phyloP scores from a whole-genome alignment of 257 asterid species.

The Solanum sparsipilum region DNA sequence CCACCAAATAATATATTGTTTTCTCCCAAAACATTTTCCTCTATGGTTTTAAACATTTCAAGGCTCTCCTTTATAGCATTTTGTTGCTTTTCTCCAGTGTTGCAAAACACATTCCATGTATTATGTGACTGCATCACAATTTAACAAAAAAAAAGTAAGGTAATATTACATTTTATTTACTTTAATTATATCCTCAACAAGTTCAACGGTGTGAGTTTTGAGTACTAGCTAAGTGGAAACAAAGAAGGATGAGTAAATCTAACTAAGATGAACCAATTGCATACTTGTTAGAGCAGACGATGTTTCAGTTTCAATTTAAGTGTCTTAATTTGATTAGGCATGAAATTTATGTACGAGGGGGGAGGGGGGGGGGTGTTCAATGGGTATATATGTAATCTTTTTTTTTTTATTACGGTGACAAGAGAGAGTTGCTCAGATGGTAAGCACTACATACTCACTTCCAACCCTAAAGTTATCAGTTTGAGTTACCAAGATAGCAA shows the following conservation, averaged over 20 bases:
- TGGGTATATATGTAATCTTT: no score
- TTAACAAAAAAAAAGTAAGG: neutral
- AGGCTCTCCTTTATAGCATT: neutral
- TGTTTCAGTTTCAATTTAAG: neutral
- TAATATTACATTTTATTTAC: neutral
- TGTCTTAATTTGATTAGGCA: neutral
- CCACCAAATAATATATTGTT: neutral
- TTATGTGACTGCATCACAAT: neutral
- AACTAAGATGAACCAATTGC: neutral
- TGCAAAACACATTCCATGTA: neutral
- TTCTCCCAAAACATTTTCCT: neutral
- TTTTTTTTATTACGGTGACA: no score
- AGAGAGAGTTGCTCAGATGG: no score
- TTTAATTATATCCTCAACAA: neutral
- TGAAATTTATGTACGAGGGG: no score
- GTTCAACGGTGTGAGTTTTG: no score
- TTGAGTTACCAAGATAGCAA: no score
- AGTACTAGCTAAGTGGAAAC: neutral
- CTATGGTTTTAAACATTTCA: neutral
- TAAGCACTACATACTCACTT: no score
- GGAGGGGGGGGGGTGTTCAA: no score
- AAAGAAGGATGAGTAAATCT: neutral
- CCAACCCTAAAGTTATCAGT: rapidly evolving
- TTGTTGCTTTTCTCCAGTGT: neutral
- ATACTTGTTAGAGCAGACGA: neutral